Conservation (phyloP, 1,139 yeast genomes). For the Candida albicans region DNA sequence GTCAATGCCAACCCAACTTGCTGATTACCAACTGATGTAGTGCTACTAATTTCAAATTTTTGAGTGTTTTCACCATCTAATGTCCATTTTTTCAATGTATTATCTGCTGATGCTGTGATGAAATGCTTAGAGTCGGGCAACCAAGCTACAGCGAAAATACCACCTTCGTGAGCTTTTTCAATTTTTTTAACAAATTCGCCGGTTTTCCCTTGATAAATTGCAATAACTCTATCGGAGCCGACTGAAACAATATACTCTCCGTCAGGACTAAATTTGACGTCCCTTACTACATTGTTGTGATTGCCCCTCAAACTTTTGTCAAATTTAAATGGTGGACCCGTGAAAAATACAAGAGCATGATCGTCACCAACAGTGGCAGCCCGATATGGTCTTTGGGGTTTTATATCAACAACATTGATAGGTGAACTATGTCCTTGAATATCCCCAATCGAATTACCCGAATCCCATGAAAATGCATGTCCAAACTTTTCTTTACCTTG, state of each 20-base stretch:
- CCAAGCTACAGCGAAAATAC: slow-evolving; percentile 80
- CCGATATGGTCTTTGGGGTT: slow-evolving; percentile 87
- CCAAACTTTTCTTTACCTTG: slow-evolving; percentile 91
- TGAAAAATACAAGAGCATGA: slow-evolving; percentile 75
- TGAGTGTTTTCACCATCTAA: slow-evolving; percentile 25
- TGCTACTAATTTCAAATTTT: slow-evolving; percentile 41
- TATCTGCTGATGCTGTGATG: slow-evolving; percentile 86
- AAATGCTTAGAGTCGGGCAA: slow-evolving; percentile 55
- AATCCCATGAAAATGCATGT: slow-evolving; percentile 89
- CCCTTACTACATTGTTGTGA: slow-evolving; percentile 78
- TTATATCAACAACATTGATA: slow-evolving; percentile 80
- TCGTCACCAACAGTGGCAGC: slow-evolving; percentile 95
- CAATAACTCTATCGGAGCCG: slow-evolving; percentile 81
- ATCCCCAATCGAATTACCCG: slow-evolving; percentile 95
- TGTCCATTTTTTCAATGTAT: slow-evolving; percentile 66
- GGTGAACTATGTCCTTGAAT: slow-evolving; percentile 90
- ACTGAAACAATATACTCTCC: slow-evolving; percentile 74
- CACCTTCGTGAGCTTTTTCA: slow-evolving; percentile 68
- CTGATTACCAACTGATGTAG: slow-evolving; percentile 54
- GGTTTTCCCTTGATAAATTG: slow-evolving; percentile 80
- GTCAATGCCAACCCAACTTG: slow-evolving; percentile 80
- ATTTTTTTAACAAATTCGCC: slow-evolving; percentile 68
- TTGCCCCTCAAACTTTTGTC: slow-evolving; percentile 67
- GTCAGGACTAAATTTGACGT: slow-evolving; percentile 79
- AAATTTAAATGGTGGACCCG: slow-evolving; percentile 94